Base-by-base conservation (phyloP, 441 rosid species). In the Codiaeum variegatum region DNA sequence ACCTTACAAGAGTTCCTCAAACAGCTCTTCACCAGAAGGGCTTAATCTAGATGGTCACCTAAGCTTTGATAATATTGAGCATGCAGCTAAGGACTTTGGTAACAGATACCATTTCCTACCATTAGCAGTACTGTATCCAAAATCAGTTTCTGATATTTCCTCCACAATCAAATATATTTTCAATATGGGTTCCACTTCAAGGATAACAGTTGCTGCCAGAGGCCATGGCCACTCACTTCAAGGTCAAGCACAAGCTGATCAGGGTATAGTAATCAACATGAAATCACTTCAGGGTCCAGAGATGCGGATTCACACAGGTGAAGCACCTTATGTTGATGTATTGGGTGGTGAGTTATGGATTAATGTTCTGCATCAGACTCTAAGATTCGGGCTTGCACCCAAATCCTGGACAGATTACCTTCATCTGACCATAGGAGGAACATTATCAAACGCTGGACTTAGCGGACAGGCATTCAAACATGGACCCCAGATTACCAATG, bases 371-470 rank as follows among this genome's bases (percentile, higher is more conserved):
- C 87, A 81, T 7, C 88, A 90, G 79, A 92, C 96, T 69, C 88
- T 94, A 31, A 89, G 87, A 77, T 64, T 82, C 7, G 97, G 97
- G 68, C 86, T 91, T 62, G 76, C 97, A 73, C 98, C 97, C 4
- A 90, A 86, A 80, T 89, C 98, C 4, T 91, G 98, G 98, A 94
- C 98, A 4, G 98, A 94, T 77, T 94, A 94, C 89, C 93, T 94
- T 72, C 90, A 94, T 82, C 86, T 94, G 34, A 87, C 93, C 3
- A 88, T 91, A n/a, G 98, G 98, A 34, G 98, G 97, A 34, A 94
- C 98, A 64, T 74, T 90, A 24, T 90, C 98, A 2, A 89, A 91
- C 49, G 98, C 90, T 8, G 97, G 98, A 63, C 86, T 94, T 42
- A 90, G 98, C 49, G 97, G 98, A 58, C 98, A 94, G 78, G 94